Percentiles rank a stretch among this genome's conserved stretches.
phyloP scores from a whole-genome alignment of 2,329 filamentous ascomycete genomes.

The Fusarium sp. region DNA sequence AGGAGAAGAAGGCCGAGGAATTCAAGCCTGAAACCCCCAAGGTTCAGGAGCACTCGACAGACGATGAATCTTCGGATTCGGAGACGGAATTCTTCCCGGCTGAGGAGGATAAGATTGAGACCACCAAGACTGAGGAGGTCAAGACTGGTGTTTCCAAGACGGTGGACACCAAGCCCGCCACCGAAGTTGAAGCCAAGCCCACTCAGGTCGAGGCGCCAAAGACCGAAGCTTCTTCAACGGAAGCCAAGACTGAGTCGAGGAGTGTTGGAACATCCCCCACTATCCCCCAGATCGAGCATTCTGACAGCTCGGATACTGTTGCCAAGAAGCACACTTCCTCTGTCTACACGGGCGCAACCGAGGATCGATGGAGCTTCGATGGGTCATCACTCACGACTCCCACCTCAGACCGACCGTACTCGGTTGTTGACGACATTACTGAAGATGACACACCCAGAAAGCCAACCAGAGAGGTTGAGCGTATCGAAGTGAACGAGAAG shows the following conservation, averaged over 20 bases:
- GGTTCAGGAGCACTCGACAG: constrained; percentile 3
- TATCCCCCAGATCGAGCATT: constrained; percentile 35
- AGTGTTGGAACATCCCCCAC: constrained; percentile 15
- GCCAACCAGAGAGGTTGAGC: constrained; percentile 37
- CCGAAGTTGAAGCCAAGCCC: constrained; percentile 5
- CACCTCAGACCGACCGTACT: constrained; percentile 50
- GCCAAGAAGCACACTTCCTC: constrained; percentile 51
- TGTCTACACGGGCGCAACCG: constrained; percentile 50
- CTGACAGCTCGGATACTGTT: constrained; percentile 44
- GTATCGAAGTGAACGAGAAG: constrained; percentile 37
- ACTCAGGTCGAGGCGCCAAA: constrained; percentile 3
- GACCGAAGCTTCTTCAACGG: neutral
- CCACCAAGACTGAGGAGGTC: constrained; percentile 8
- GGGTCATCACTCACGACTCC: constrained; percentile 51
- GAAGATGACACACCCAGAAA: constrained; percentile 48
- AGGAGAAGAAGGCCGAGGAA: constrained; percentile 18
- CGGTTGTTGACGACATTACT: constrained; percentile 45
- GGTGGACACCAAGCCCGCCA: constrained; percentile 8
- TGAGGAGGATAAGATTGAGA: constrained; percentile 23
- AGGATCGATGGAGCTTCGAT: constrained; percentile 51
- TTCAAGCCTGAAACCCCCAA: constrained; percentile 2
- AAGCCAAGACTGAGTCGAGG: constrained; percentile 21
- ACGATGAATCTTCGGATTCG: constrained; percentile 32
- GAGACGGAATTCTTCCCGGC: constrained; percentile 36
- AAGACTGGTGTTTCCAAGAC: constrained; percentile 6